These are phyloP conservation scores for Wilcoxina mikolae DNA, from an alignment of 495 filamentous ascomycete species.

Conservation along the genomic window DNA sequence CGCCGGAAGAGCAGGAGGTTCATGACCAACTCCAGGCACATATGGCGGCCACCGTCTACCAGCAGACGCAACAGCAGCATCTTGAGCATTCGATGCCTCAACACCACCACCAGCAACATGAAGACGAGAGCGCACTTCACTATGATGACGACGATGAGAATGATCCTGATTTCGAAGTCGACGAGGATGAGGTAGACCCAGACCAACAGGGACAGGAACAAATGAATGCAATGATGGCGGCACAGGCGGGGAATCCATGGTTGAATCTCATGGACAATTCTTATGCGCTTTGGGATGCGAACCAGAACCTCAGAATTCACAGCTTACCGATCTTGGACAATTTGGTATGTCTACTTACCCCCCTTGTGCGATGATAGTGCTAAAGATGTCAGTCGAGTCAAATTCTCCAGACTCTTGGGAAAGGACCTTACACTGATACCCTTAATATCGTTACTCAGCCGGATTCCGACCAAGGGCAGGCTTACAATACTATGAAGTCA, in stretches of 20 bases:
- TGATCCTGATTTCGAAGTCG: constrained; percentile 21
- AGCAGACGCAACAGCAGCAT: constrained; percentile 22
- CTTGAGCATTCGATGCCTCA: background rate
- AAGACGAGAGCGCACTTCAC: background rate
- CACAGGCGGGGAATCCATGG: constrained; percentile 11
- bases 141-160: constrained; percentile 19
- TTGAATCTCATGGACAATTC: constrained; percentile 1
- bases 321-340: constrained; percentile 61
- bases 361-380: background rate
- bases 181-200: constrained; percentile 19
- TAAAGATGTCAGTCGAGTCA: constrained; percentile 43
- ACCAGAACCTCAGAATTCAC: constrained; percentile 45
- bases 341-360: constrained; percentile 36
- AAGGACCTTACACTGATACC: constrained; percentile 56
- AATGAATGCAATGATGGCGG: constrained; percentile 4
- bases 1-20: constrained; percentile 1
- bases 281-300: constrained; percentile 29
- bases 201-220: constrained; percentile 8
- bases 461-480: constrained; percentile 60
- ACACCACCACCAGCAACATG: constrained; percentile 10
- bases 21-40: constrained; percentile 12
- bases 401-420: constrained; percentile 53
- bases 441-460: constrained; percentile 55
- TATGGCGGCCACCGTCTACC: constrained; percentile 10
- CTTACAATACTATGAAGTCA: constrained; percentile 64